Base-by-base conservation (phyloP, 352 stramenopile species). In the Thraustotheca clavata region DNA sequence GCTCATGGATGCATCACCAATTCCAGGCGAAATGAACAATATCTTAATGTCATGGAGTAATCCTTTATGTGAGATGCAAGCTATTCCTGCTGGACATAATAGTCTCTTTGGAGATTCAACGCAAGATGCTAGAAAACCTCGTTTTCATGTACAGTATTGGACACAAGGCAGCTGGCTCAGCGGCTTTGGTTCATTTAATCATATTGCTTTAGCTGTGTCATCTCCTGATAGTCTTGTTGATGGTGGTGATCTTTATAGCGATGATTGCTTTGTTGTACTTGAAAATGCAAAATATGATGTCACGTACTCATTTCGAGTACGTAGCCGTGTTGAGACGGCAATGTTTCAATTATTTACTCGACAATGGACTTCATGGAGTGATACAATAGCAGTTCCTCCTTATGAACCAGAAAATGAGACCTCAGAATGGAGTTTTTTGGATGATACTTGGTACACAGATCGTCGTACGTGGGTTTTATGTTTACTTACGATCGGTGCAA, bases 141-240 rank as follows among this genome's bases (percentile, higher is more conserved):
- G 57, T 20, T 65, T 65, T 46, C 57, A 65, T n/a, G 41, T 65
- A 11, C 57, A 65, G 22, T 54, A 54, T 46, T 65, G 57, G 57
- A n/a, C 24, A 6, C 35, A 62, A 18, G 26, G 18, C 29, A 52
- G 35, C 34, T 62, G 55, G 55, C 34, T 26, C 35, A 39, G 39
- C 26, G 12, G 41, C 9, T 52, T 62, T 24, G n/a, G 24, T 1
- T 9, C 43, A 2, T 52, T 52, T 31, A 52, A 52, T 31, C 43
- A 52, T 35, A 18, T 43, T 16, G 38, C 38, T 20, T 20, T 43
- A 16, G 38, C 20, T 16, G 38, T 20, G 38, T 43, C 43, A 2
- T 3, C 43, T 24, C 11, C 11, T 31, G 43, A 52, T 14, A 24
- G 43, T 31, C 12, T 18, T 7, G 43, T 52, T 2, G 43, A 52